phyloP scores from a whole-genome alignment of 148 eudicot genomes.

The Dianthus caryophyllus region DNA sequence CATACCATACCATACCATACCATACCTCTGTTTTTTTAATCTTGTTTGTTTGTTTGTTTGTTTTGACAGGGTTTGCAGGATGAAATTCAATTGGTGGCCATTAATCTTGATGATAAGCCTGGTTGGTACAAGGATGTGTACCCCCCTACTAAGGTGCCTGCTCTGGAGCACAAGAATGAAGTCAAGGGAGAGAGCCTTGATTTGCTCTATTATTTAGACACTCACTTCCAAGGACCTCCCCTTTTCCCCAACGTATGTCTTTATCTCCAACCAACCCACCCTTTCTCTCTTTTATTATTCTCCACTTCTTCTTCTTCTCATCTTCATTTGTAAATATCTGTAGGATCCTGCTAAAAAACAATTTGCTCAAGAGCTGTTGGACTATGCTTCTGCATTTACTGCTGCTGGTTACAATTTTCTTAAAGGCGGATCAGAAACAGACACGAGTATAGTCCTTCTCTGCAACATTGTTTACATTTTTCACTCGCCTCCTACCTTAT shows the following conservation, averaged over 20 bases:
- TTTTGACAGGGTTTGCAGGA: constrained; percentile 63
- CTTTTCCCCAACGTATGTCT: constrained; percentile 38
- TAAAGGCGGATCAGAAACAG: constrained; percentile 42
- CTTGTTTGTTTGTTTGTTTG: background rate
- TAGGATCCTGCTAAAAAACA: constrained; percentile 64
- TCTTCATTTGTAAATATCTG: background rate
- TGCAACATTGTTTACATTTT: background rate
- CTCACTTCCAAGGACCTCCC: constrained; percentile 40
- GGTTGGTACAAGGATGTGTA: constrained; percentile 88
- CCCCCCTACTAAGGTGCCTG: constrained; percentile 58
- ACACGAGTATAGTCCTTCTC: constrained; percentile 39
- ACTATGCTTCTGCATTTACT: constrained; percentile 36
- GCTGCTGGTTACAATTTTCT: constrained; percentile 30
- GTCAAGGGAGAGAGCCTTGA: constrained; percentile 44
- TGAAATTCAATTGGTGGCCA: constrained; percentile 63
- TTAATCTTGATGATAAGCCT: constrained; percentile 55
- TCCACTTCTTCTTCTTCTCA: no score
- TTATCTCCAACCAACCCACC: no score
- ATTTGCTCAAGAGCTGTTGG: constrained; percentile 67
- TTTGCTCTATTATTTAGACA: constrained; percentile 33
- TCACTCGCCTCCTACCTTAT: background rate
- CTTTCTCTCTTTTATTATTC: no score
- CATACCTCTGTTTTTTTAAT: background rate
- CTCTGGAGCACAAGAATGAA: constrained; percentile 37
- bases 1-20: no score